A percentile compares a stretch with the other conserved stretches of the same genome.
Conservation (phyloP, 2,329 filamentous ascomycete genomes). For the Sarocladium kiliense region DNA sequence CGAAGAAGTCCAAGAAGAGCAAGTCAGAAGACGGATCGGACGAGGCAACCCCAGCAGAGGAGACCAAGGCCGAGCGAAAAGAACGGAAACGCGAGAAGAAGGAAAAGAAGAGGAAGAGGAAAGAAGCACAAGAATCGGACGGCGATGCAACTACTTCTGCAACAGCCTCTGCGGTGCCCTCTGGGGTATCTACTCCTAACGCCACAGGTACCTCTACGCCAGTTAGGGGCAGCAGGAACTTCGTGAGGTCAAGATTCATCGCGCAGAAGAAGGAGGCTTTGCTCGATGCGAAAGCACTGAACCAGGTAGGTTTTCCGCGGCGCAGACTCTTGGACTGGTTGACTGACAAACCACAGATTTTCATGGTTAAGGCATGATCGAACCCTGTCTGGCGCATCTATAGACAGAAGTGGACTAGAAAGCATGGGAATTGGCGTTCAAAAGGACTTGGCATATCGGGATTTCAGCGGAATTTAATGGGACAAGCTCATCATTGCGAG, state of each 20-base stretch:
- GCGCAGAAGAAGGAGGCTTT: constrained; percentile 82
- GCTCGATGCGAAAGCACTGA: constrained; percentile 74
- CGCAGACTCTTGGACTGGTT: background rate
- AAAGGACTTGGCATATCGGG: background rate
- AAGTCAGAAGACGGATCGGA: background rate
- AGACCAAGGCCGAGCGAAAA: constrained; percentile 28
- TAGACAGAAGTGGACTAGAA: background rate
- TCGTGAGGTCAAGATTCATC: constrained; percentile 76
- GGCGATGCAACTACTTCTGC: constrained; percentile 8
- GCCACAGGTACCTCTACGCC: constrained; percentile 42
- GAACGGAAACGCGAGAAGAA: constrained; percentile 36
- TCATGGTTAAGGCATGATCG: constrained; percentile 57
- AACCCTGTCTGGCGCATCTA: too few species aligned
- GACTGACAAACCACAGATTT: constrained; percentile 44
- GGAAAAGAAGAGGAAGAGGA: constrained; percentile 47
- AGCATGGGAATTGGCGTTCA: background rate
- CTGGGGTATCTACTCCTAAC: constrained; percentile 26
- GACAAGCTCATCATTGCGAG: background rate
- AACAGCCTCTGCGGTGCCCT: constrained; percentile 19
- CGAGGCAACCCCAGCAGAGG: constrained; percentile 8
- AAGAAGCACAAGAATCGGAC: constrained; percentile 24
- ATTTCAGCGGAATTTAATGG: background rate
- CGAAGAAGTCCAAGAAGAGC: constrained; percentile 13
- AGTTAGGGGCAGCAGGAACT: constrained; percentile 55
- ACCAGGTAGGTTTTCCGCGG: constrained; percentile 59